These are phyloP conservation scores for Blepharisma stoltei DNA, from an alignment of 73 alveolate genomes.

Conservation along the genomic window DNA sequence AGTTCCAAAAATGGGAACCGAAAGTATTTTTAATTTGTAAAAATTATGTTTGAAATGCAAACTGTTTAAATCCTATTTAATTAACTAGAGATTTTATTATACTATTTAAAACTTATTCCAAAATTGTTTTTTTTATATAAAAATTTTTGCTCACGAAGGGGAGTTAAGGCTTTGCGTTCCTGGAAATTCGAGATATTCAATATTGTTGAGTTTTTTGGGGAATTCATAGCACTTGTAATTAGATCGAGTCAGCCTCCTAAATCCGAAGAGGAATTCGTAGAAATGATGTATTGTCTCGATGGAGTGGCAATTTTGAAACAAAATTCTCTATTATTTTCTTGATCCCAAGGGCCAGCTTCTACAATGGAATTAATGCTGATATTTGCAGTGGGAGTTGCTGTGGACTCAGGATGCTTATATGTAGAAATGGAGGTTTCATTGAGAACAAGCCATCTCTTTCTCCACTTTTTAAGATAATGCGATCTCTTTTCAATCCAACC, in stretches of 20 bases:
- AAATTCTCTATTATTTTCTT: neutral
- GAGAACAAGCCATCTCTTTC: conserved; percentile 7
- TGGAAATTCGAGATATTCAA: too few relatives aligned
- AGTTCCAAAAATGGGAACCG: neutral
- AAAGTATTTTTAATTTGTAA: neutral
- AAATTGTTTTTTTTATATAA: too few relatives aligned
- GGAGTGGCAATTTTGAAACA: neutral
- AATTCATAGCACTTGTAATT: too few relatives aligned
- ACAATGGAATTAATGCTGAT: neutral
- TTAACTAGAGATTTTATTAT: too few relatives aligned
- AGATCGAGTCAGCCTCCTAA: neutral
- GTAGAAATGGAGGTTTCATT: neutral
- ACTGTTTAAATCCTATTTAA: too few relatives aligned
- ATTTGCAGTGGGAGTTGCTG: neutral
- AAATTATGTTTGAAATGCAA: too few relatives aligned
- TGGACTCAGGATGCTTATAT: neutral
- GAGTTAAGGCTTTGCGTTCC: too few relatives aligned
- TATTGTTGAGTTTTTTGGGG: too few relatives aligned
- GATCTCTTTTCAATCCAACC: conserved; percentile 3
- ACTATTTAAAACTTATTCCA: too few relatives aligned
- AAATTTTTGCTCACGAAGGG: too few relatives aligned
- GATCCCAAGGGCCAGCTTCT: neutral
- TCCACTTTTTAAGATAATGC: conserved; percentile 6
- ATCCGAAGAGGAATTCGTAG: neutral
- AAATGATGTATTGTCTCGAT: neutral